phyloP scores from a whole-genome alignment of 2,329 filamentous ascomycete genomes.

The Pseudogymnoascus sp. region DNA sequence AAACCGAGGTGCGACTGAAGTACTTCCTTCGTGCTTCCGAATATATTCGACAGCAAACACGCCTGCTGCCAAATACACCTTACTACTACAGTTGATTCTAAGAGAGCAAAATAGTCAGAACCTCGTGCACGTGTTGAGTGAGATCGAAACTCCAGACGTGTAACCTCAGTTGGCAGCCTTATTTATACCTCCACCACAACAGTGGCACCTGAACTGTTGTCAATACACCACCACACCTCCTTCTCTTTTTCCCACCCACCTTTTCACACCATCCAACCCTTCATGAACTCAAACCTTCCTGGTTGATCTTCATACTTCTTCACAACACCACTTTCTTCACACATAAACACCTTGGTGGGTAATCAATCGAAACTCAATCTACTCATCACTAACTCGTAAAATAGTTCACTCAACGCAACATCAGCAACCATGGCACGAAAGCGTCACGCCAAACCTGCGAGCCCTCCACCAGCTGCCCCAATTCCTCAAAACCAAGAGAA shows the following conservation, averaged over 20 bases:
- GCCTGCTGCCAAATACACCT: background rate
- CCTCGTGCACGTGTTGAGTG: background rate
- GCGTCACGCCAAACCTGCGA: background rate
- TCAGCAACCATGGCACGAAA: background rate
- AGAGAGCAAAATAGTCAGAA: background rate
- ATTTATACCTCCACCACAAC: background rate
- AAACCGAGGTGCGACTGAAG: background rate
- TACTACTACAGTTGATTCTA: background rate
- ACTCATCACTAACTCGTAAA: background rate
- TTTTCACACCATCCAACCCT: too few relatives aligned
- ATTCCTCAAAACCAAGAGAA: background rate
- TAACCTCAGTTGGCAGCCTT: background rate
- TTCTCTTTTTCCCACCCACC: too few relatives aligned
- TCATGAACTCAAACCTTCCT: background rate
- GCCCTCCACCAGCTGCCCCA: background rate
- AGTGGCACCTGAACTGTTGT: background rate
- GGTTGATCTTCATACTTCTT: background rate
- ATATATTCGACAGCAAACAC: background rate
- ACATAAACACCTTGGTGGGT: background rate
- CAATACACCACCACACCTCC: background rate
- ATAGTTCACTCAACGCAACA: background rate
- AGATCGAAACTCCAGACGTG: background rate
- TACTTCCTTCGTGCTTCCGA: background rate
- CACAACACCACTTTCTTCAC: background rate
- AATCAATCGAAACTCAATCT: background rate